phyloP scores from a whole-genome alignment of 208 protist species.

The Leishmania lainsoni region DNA sequence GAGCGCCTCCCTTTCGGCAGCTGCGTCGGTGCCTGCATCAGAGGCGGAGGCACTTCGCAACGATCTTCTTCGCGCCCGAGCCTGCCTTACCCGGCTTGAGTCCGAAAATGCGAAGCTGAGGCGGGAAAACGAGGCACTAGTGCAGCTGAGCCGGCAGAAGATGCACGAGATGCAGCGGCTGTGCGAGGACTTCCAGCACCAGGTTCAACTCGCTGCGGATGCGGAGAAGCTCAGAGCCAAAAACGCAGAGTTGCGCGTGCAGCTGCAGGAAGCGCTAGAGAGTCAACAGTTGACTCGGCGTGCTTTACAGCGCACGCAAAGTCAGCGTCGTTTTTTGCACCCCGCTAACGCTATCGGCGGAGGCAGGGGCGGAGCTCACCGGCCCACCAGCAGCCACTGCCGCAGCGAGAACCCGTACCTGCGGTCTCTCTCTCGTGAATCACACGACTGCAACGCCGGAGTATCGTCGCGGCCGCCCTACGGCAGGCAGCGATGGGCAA shows the following conservation, averaged over 20 bases:
- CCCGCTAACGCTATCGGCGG: neutral
- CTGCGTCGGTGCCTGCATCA: neutral
- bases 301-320: slow-evolving; percentile 32
- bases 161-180: slow-evolving; percentile 87
- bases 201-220: slow-evolving; percentile 45
- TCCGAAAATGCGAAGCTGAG: slow-evolving; percentile 63
- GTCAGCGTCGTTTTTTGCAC: slow-evolving; percentile 13
- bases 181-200: slow-evolving; percentile 71
- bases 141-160: slow-evolving; percentile 71
- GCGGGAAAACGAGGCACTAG: slow-evolving; percentile 65
- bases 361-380: neutral
- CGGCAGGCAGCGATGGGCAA: slow-evolving; percentile 5
- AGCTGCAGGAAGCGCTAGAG: slow-evolving; percentile 49
- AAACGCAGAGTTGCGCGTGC: slow-evolving; percentile 46
- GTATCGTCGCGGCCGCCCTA: neutral
- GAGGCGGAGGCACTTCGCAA: slow-evolving; percentile 1
- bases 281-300: slow-evolving; percentile 35
- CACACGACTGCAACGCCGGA: neutral
- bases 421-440: slow-evolving; percentile 31
- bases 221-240: slow-evolving; percentile 52
- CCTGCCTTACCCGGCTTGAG: slow-evolving; percentile 18
- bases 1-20: neutral
- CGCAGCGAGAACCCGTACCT: slow-evolving; percentile 28
- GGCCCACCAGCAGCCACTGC: slow-evolving; percentile 6
- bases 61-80: slow-evolving; percentile 27